Percentiles rank a stretch among this genome's conserved stretches.
These are phyloP conservation scores for Aspergillus fumigatus DNA, from an alignment of 2,329 filamentous ascomycete genomes.

Conservation along the genomic window DNA sequence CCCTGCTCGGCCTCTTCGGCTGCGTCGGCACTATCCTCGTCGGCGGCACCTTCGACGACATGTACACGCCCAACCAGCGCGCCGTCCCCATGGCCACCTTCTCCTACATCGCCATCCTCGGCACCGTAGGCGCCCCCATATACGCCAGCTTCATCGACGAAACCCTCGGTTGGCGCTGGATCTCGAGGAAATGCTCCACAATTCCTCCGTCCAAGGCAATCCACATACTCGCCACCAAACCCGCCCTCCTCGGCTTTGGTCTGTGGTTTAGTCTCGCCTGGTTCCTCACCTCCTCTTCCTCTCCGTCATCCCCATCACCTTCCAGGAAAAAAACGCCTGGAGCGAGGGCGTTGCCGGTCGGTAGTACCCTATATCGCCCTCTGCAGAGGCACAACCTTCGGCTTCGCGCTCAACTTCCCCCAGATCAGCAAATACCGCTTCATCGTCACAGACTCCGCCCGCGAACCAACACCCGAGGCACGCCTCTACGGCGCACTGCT, in stretches of 20 bases:
- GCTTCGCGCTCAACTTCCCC: slow-evolving; percentile 47
- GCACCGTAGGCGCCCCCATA: slow-evolving; percentile 51
- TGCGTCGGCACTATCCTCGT: slow-evolving; percentile 49
- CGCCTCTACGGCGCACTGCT: slow-evolving; percentile 48
- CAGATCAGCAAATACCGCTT: slow-evolving; percentile 50
- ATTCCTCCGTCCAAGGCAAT: slow-evolving; percentile 50
- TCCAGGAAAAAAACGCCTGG: slow-evolving; percentile 51
- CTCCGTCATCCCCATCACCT: slow-evolving; percentile 48
- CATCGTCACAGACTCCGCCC: slow-evolving; percentile 29
- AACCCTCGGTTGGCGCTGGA: slow-evolving; percentile 51
- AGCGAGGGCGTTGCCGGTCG: slow-evolving; percentile 46
- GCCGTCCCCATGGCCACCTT: slow-evolving; percentile 47
- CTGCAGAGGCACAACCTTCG: slow-evolving; percentile 46
- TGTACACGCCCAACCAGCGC: slow-evolving; percentile 45
- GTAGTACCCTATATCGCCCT: slow-evolving; percentile 52
- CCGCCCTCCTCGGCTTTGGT: slow-evolving; percentile 48
- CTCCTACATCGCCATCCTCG: slow-evolving; percentile 48
- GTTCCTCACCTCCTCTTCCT: slow-evolving; percentile 53
- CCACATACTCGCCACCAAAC: slow-evolving; percentile 47
- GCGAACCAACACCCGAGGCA: slow-evolving; percentile 40
- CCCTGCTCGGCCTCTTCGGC: slow-evolving; percentile 47
- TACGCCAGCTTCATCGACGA: slow-evolving; percentile 53
- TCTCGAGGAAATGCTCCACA: slow-evolving; percentile 41
- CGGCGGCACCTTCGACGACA: slow-evolving; percentile 48
- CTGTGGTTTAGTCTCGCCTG: slow-evolving; percentile 52